A percentile compares a stretch with the other conserved stretches of the same genome.
These are phyloP conservation scores for Micromonas commoda DNA, from an alignment of 139 green algal genomes.

Conservation along the genomic window DNA sequence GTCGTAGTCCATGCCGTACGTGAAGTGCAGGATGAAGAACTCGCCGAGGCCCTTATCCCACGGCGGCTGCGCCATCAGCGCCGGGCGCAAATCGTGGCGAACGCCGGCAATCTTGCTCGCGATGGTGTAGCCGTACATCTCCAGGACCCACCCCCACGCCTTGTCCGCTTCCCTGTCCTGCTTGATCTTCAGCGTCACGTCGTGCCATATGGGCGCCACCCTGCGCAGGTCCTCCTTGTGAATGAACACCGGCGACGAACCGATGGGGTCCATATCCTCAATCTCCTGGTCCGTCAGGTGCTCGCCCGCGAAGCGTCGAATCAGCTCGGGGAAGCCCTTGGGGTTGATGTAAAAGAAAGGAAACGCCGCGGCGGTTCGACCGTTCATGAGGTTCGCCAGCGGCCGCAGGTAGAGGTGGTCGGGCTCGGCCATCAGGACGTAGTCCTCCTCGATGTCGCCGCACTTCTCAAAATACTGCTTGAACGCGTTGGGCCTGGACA, in stretches of 20 bases:
- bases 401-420: conserved; percentile 92
- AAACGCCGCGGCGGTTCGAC: conserved; percentile 66
- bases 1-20: conserved; percentile 91
- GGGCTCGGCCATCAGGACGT: conserved; percentile 92
- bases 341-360: conserved; percentile 98
- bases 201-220: conserved; percentile 75
- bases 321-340: conserved; percentile 43
- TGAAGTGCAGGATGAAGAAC: conserved; percentile 89
- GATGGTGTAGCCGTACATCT: conserved; percentile 94
- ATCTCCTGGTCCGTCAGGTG: conserved; percentile 30
- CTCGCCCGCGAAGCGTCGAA: conserved; percentile 34
- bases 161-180: conserved; percentile 68
- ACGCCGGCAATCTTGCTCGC: conserved; percentile 54
- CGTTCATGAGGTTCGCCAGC: conserved; percentile 86
- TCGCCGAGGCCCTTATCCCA: conserved; percentile 61
- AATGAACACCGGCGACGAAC: conserved; percentile 82
- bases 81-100: conserved; percentile 37
- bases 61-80: conserved; percentile 76
- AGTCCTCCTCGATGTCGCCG: conserved; percentile 61
- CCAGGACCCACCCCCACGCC: conserved; percentile 77
- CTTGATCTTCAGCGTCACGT: conserved; percentile 84
- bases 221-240: conserved; percentile 60
- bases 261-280: conserved; percentile 39
- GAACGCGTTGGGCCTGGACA: conserved; percentile 90
- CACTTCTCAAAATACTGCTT: conserved; percentile 77